A percentile compares a stretch with the other conserved stretches of the same genome.
Conservation (phyloP, 2,329 filamentous ascomycete genomes). For the Colletotrichum paranaense region DNA sequence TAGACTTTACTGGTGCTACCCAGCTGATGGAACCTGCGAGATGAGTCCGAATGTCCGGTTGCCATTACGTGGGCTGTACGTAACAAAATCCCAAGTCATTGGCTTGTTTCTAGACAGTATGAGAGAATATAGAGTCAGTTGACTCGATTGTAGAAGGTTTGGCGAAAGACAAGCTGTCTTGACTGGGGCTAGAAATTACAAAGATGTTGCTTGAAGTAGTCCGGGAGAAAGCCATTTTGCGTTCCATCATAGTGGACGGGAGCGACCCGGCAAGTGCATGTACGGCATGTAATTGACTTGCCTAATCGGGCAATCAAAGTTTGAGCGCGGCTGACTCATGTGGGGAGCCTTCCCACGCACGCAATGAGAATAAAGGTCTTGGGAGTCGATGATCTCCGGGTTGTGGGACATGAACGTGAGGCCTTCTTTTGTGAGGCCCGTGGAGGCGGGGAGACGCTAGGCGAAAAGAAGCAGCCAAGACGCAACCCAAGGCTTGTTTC, state of each 20-base stretch:
- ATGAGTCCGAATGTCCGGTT: neutral
- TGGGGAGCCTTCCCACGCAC: neutral
- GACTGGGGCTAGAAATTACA: neutral
- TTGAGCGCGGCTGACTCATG: neutral
- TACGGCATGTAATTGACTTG: neutral
- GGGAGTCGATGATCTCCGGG: neutral
- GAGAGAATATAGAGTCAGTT: neutral
- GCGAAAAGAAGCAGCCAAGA: constrained; percentile 16
- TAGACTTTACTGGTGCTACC: neutral
- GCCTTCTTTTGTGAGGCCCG: neutral
- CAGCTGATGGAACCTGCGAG: neutral
- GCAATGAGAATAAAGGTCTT: neutral
- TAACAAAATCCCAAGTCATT: constrained; percentile 2
- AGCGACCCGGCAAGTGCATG: constrained; percentile 5
- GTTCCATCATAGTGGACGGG: neutral
- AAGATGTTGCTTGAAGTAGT: neutral
- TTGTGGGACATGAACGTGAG: neutral
- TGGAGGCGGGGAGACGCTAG: neutral
- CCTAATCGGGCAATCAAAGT: constrained; percentile 11
- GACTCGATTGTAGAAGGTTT: neutral
- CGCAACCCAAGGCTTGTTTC: neutral
- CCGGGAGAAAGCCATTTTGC: neutral
- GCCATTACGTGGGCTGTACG: constrained; percentile 20
- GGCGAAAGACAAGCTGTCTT: neutral
- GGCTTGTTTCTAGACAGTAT: neutral